Evolutionary conservation across 2,329 filamentous ascomycete genomes (phyloP).

Genomic region (Triangularia setosa): DNA sequence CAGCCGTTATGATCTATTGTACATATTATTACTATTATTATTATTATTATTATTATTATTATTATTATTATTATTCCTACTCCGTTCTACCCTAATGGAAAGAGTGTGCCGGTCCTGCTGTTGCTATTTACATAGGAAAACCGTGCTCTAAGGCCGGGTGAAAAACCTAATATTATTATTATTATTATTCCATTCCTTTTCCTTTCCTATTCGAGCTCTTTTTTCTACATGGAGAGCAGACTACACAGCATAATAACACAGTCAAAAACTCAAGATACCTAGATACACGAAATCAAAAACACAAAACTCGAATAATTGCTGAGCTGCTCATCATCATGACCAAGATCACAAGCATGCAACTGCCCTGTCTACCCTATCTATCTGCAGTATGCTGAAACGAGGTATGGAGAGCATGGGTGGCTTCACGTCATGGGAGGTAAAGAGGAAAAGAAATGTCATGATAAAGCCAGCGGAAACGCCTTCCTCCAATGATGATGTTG

Average conservation of each 20-base stretch:
- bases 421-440: neutral
- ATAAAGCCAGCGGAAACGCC: constrained; percentile 14
- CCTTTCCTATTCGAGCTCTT: neutral
- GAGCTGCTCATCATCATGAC: neutral
- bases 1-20: neutral
- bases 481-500: constrained; percentile 12
- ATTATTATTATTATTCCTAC: neutral
- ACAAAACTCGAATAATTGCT: neutral
- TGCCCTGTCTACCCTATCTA: constrained; percentile 1
- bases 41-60: no score
- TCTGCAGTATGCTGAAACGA: constrained; percentile 2
- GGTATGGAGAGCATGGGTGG: neutral
- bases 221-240: neutral
- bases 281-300: no score
- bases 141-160: no score
- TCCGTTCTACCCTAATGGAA: no score
- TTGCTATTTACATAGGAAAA: no score
- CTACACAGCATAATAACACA: no score
- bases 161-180: neutral
- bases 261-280: no score
- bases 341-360: neutral
- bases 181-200: neutral
- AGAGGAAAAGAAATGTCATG: neutral
- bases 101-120: no score
- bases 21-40: neutral